Evolutionary conservation across 2,329 filamentous ascomycete species (phyloP).

Genomic region (Aureobasidium sp.): DNA sequence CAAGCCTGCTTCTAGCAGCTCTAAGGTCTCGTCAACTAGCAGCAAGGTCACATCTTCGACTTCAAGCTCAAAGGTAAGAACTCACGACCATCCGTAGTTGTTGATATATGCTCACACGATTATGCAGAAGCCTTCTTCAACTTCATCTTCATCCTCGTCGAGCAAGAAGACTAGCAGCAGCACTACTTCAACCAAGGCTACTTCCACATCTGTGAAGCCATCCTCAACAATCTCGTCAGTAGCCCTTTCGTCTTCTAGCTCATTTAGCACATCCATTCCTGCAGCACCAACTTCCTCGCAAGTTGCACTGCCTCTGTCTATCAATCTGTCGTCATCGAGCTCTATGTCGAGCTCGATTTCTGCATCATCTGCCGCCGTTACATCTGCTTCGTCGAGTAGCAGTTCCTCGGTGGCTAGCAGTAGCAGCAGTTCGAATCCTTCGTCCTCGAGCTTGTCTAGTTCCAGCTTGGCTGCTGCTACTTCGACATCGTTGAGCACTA

Average conservation of each 20-base stretch:
- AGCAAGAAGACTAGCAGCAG: not conserved
- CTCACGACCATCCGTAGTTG: too few relatives aligned
- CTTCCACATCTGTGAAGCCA: not conserved
- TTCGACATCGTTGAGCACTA: not conserved
- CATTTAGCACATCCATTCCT: not conserved
- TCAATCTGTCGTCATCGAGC: not conserved
- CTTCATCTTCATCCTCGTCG: not conserved
- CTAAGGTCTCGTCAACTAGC: not conserved
- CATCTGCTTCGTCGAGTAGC: not conserved
- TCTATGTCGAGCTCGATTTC: not conserved
- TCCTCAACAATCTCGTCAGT: constrained; percentile 7
- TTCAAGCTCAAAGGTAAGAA: not conserved
- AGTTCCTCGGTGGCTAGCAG: not conserved
- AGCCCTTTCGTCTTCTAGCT: not conserved
- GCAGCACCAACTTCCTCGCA: not conserved
- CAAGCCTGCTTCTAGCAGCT: constrained; percentile 1
- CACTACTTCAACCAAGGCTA: constrained; percentile 2
- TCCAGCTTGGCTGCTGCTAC: not conserved
- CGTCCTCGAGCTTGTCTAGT: not conserved
- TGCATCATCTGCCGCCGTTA: not conserved
- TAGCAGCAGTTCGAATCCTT: not conserved
- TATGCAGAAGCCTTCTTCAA: not conserved
- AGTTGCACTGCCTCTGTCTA: not conserved
- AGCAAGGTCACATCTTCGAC: not conserved
- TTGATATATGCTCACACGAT: not conserved